phyloP scores from a whole-genome alignment of 768 basidiomycete species.

The Trametes maxima region DNA sequence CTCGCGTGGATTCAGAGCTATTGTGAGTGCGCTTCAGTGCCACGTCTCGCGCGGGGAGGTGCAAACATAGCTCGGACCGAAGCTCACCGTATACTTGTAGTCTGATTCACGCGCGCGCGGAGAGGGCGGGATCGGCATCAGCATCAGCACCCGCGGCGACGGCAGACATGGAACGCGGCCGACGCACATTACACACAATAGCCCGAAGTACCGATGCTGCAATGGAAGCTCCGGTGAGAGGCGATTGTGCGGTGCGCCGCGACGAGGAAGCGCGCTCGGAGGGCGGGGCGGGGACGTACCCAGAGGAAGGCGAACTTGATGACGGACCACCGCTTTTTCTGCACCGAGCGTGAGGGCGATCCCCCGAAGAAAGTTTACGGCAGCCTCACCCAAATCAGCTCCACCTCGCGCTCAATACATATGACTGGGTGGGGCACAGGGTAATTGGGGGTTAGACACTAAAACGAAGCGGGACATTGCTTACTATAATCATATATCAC shows the following conservation, averaged over 20 bases:
- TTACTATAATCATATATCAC: conserved; percentile 30
- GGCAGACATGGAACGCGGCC: background rate
- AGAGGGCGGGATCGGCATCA: background rate
- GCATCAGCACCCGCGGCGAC: background rate
- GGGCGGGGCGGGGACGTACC: conserved; percentile 20
- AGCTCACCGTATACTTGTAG: conserved; percentile 23
- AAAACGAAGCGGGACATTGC: background rate
- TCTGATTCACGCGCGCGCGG: background rate
- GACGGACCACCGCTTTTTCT: conserved; percentile 35
- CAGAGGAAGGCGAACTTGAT: conserved; percentile 35
- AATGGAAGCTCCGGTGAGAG: background rate
- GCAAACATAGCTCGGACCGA: background rate
- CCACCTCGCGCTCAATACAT: conserved; percentile 26
- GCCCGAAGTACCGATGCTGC: conserved; percentile 35
- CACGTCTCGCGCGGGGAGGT: background rate
- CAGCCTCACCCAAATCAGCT: conserved; percentile 30
- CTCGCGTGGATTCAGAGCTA: conserved; percentile 17
- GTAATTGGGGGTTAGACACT: background rate
- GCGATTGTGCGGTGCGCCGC: conserved; percentile 2
- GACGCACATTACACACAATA: conserved; percentile 32
- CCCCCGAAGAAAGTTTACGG: background rate
- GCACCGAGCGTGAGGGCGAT: conserved; percentile 1
- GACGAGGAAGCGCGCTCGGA: background rate
- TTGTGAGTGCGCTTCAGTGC: background rate
- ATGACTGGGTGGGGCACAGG: conserved; percentile 15